Base-by-base conservation (phyloP, 768 basidiomycete genomes). In the Dacryopinax primogenitus region DNA sequence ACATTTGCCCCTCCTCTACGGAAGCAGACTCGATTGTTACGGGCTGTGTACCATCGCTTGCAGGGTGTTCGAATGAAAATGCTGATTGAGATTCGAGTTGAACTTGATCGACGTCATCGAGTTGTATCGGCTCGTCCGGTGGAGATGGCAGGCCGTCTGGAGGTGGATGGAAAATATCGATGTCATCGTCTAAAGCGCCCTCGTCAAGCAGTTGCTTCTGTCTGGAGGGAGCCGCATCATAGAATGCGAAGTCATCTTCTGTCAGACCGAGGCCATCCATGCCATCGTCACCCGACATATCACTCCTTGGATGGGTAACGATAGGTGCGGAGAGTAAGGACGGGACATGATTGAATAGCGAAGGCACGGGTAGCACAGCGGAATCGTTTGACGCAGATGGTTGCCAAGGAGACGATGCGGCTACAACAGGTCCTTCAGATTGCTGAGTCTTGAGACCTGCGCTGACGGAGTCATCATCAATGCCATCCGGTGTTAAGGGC, bases 221-320 rank as follows among this genome's bases (percentile, higher is more conserved):
- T 64, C 32, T 33, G 33, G 26, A 58, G 15, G 69, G 70, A 3
- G 67, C n/a, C n/a, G n/a, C 79, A 71, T 92, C 89, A 71, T 92
- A 93, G 74, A 90, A 92, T 72, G 83, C 86, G 73, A 92, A 93
- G 73, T 93, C 90, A 64, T 91, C 90, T 63, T 93, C 90, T 0
- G 90, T 70, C 66, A 67, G 47, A 67, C 77, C 77, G 62, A 58
- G 51, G 26, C 51, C 51, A 30, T 58, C 51, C 51, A 58, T 58
- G 18, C 51, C 51, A 26, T 58, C 51, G 21, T 58, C 51, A 30
- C 51, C 51, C 23, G 51, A 58, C 12, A 30, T 30, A 7, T 58
- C 51, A 30, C 51, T 58, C 18, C 51, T 58, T 18, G 51, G 26
- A 28, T 7, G 51, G 12, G 26, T 4, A 7, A 32, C 30, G 23